Percentiles rank a stretch among this genome's conserved stretches.
phyloP scores from a whole-genome alignment of 2,329 filamentous ascomycete genomes.

The Aspergillus ibericus region DNA sequence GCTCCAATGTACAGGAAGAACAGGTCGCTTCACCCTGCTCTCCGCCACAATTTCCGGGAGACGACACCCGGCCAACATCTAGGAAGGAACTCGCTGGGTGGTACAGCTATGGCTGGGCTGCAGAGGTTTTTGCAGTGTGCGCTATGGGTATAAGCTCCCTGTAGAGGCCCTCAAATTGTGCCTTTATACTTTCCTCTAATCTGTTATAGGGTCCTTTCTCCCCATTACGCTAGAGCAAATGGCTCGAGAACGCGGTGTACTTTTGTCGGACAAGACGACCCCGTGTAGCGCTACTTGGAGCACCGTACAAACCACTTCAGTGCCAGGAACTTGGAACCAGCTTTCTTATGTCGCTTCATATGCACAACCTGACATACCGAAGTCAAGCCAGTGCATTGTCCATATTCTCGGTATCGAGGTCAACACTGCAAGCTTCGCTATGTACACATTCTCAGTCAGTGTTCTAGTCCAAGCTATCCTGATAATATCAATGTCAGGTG shows the following conservation, averaged over 20 bases:
- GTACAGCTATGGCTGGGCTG: conserved; percentile 95
- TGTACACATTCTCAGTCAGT: conserved; percentile 96
- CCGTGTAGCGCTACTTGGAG: conserved; percentile 71
- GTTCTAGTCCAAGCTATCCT: conserved; percentile 85
- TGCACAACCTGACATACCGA: conserved; percentile 24
- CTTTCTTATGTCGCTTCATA: conserved; percentile 10
- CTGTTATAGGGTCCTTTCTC: conserved; percentile 75
- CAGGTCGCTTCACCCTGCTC: conserved; percentile 23
- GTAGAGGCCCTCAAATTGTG: not conserved
- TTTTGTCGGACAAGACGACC: conserved; percentile 72
- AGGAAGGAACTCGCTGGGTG: conserved; percentile 85
- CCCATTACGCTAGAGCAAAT: conserved; percentile 93
- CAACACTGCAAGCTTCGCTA: conserved; percentile 94
- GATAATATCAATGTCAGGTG: conserved; percentile 94
- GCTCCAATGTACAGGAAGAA: conserved; percentile 39
- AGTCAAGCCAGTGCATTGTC: conserved; percentile 72
- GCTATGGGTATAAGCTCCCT: conserved; percentile 59
- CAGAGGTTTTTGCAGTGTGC: conserved; percentile 94
- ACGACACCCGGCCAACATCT: conserved; percentile 87
- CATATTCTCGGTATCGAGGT: conserved; percentile 79
- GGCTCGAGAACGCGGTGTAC: conserved; percentile 85
- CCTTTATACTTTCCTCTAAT: conserved; percentile 16
- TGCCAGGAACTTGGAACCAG: not conserved
- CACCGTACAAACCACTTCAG: conserved; percentile 5
- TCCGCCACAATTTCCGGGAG: conserved; percentile 67